These are phyloP conservation scores for Stereum hirsutum DNA, from an alignment of 1,284 basidiomycete species.

Conservation along the genomic window DNA sequence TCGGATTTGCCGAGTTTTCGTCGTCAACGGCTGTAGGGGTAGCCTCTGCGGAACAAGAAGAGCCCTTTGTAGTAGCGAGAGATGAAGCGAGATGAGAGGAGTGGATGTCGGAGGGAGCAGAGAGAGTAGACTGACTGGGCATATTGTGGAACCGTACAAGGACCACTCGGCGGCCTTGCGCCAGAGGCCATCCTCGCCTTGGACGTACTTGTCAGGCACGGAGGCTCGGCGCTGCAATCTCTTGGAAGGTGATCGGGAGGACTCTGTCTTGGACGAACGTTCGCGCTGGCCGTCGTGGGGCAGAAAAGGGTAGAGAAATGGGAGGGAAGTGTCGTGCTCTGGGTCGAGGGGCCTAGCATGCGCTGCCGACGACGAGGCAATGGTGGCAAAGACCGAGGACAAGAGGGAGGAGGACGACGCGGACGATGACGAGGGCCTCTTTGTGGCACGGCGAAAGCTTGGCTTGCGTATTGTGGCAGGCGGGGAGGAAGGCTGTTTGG, in stretches of 20 bases:
- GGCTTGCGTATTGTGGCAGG: conserved; percentile 19
- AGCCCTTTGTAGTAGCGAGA: too few species aligned
- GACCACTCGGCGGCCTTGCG: conserved; percentile 46
- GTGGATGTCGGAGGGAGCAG: conserved; percentile 3
- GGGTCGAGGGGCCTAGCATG: conserved; percentile 33
- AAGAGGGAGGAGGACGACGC: conserved; percentile 28
- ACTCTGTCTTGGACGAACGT: neutral
- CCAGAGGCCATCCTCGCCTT: conserved; percentile 53
- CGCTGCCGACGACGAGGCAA: conserved; percentile 31
- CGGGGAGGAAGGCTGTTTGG: too few species aligned
- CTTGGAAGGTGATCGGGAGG: conserved; percentile 5
- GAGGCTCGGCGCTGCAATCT: conserved; percentile 7
- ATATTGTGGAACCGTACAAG: conserved; percentile 53
- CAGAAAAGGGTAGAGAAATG: conserved; percentile 51
- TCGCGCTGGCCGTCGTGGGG: conserved; percentile 4
- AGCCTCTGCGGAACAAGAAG: neutral
- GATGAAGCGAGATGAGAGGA: conserved; percentile 6
- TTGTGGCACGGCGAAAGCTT: conserved; percentile 4
- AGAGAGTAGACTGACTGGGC: conserved; percentile 22
- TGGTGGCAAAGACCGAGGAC: conserved; percentile 46
- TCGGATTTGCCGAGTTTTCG: neutral
- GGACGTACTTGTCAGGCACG: conserved; percentile 43
- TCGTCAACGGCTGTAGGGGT: neutral
- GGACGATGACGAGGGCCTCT: conserved; percentile 8
- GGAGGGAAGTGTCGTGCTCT: conserved; percentile 27